phyloP scores from a whole-genome alignment of 139 green algal genomes.

The Pycnococcus provasolii region DNA sequence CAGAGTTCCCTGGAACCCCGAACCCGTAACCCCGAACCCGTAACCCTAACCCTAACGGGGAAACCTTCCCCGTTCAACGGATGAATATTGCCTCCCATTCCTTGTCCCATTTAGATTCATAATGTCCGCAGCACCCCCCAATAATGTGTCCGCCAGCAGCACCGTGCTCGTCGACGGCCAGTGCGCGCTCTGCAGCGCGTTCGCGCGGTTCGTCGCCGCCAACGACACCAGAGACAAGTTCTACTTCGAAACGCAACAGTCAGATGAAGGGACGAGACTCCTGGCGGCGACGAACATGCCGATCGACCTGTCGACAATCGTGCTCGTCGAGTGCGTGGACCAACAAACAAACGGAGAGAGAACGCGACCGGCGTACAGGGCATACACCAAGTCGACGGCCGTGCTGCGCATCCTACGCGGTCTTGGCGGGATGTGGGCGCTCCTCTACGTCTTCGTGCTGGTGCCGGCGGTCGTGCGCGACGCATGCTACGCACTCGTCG shows the following conservation, averaged over 20 bases:
- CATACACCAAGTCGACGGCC: constrained; percentile 24
- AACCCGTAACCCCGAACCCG: no score
- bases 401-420: constrained; percentile 10
- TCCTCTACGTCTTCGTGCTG: neutral
- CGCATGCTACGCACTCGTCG: constrained; percentile 18
- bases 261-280: constrained; percentile 12
- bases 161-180: constrained; percentile 33
- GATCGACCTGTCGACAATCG: constrained; percentile 25
- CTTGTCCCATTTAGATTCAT: no score
- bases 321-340: constrained; percentile 18
- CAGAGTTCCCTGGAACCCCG: no score
- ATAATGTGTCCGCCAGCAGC: neutral
- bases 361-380: no score
- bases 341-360: no score
- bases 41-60: no score
- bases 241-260: constrained; percentile 37
- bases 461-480: constrained; percentile 20
- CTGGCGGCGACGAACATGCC: constrained; percentile 7
- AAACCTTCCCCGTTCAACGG: no score
- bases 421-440: constrained; percentile 2
- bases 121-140: no score
- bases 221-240: neutral
- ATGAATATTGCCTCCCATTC: no score
- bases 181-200: constrained; percentile 32
- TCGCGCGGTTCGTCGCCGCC: constrained; percentile 25